These are phyloP conservation scores for Candida freyschussii DNA, from an alignment of 1,139 yeast genomes.

Conservation along the genomic window DNA sequence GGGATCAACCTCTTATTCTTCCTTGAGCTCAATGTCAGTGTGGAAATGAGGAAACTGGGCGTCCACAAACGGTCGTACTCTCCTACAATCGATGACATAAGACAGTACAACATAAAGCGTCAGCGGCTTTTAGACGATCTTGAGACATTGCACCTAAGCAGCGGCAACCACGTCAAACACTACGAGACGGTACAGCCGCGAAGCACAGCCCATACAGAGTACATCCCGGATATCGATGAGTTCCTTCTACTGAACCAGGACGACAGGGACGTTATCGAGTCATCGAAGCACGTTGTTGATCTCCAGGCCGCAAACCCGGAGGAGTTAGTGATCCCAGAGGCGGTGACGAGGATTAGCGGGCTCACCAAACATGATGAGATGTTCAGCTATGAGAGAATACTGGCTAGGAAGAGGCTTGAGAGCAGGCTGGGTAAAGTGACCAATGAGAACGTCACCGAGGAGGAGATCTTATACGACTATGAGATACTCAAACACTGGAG, in stretches of 20 bases:
- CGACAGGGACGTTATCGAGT: constrained; percentile 17
- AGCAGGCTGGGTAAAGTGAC: neutral
- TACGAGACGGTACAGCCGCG: constrained; percentile 7
- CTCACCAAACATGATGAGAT: constrained; percentile 6
- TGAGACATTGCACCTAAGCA: constrained; percentile 7
- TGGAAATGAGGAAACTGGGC: no score
- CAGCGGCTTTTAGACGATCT: constrained; percentile 16
- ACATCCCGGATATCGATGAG: constrained; percentile 20
- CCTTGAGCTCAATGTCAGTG: no score
- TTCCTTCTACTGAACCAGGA: constrained; percentile 18
- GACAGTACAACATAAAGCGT: constrained; percentile 20
- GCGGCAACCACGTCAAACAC: neutral
- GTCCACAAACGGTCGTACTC: constrained; percentile 13
- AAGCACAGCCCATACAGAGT: constrained; percentile 10
- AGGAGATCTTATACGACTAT: constrained; percentile 12
- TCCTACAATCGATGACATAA: constrained; percentile 19
- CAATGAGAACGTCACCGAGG: constrained; percentile 3
- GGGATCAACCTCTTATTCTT: no score
- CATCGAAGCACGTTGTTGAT: constrained; percentile 12
- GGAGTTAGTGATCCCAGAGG: constrained; percentile 11
- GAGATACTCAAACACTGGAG: constrained; percentile 13
- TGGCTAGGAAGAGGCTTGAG: constrained; percentile 3
- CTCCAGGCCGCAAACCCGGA: constrained; percentile 2
- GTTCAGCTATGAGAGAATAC: constrained; percentile 10
- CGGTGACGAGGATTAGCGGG: constrained; percentile 5